Evolutionary conservation across 768 basidiomycete species (phyloP).

Genomic region (Gymnopilus dilepis): DNA sequence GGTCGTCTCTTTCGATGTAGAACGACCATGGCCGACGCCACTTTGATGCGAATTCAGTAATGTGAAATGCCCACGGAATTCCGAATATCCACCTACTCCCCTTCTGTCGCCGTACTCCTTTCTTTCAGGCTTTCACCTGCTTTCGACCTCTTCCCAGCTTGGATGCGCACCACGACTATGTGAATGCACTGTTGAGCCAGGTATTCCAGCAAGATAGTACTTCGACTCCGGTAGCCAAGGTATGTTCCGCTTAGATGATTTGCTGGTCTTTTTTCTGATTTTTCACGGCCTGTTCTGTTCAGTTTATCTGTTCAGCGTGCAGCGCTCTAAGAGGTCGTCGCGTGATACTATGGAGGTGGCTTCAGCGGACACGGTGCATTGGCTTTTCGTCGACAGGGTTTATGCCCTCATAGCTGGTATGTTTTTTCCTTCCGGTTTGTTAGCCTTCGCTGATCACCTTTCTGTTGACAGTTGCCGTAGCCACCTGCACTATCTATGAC

Average conservation of each 20-base stretch:
- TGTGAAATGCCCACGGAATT: constrained; percentile 2
- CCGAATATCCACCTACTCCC: neutral
- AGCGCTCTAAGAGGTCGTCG: neutral
- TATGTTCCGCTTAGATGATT: neutral
- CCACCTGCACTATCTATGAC: constrained; percentile 8
- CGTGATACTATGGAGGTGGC: neutral
- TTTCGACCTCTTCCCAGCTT: neutral
- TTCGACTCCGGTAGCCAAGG: constrained; percentile 4
- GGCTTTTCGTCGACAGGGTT: neutral
- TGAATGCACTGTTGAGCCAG: neutral
- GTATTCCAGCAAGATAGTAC: neutral
- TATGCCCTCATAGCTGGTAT: neutral
- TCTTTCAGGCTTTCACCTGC: neutral
- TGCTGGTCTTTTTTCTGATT: neutral
- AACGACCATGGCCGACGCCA: neutral
- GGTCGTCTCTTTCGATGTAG: constrained; percentile 1
- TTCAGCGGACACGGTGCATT: neutral
- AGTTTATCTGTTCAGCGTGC: neutral
- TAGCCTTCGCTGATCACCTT: neutral
- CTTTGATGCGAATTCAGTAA: neutral
- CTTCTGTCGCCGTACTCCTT: neutral
- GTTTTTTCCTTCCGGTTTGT: neutral
- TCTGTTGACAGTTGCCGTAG: neutral
- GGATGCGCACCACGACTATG: constrained; percentile 1
- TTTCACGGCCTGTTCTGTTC: neutral